A percentile compares a stretch with the other conserved stretches of the same genome.
Conservation (phyloP, 768 basidiomycete genomes). For the Pleurotus djamor region DNA sequence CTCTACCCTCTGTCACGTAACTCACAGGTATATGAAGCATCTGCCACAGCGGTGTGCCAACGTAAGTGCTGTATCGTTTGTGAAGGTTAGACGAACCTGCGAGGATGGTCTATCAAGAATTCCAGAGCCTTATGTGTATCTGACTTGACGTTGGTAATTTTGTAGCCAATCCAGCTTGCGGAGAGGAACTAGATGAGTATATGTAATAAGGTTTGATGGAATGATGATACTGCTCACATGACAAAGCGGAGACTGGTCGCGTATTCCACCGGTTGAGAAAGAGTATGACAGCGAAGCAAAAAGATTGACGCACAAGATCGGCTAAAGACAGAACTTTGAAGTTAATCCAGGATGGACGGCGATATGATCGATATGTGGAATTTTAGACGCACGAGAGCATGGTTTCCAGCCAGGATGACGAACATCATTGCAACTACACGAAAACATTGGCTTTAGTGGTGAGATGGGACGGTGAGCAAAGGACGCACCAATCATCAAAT, state of each 20-base stretch:
- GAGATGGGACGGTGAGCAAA: neutral
- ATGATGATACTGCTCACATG: conserved; percentile 40
- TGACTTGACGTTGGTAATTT: conserved; percentile 41
- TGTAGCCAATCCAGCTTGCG: conserved; percentile 59
- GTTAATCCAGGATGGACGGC: neutral
- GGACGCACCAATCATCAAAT: conserved; percentile 56
- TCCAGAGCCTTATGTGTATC: conserved; percentile 52
- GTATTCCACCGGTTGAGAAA: neutral
- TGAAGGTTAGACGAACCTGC: conserved; percentile 39
- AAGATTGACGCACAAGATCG: conserved; percentile 50
- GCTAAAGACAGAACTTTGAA: conserved; percentile 30
- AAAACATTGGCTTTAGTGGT: neutral
- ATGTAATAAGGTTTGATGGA: neutral
- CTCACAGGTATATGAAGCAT: conserved; percentile 61
- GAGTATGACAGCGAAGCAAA: neutral
- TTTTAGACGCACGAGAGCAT: conserved; percentile 55
- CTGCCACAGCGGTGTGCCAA: conserved; percentile 18
- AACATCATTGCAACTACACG: conserved; percentile 49
- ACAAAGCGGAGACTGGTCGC: conserved; percentile 49
- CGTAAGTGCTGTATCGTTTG: neutral
- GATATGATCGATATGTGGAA: neutral
- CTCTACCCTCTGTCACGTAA: conserved; percentile 9
- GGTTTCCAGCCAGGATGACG: conserved; percentile 74
- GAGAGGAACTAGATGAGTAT: neutral
- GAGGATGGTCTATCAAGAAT: conserved; percentile 78